A percentile compares a stretch with the other conserved stretches of the same genome.
phyloP scores from a whole-genome alignment of 2,329 filamentous ascomycete species.

The Tolypocladium amazonense region DNA sequence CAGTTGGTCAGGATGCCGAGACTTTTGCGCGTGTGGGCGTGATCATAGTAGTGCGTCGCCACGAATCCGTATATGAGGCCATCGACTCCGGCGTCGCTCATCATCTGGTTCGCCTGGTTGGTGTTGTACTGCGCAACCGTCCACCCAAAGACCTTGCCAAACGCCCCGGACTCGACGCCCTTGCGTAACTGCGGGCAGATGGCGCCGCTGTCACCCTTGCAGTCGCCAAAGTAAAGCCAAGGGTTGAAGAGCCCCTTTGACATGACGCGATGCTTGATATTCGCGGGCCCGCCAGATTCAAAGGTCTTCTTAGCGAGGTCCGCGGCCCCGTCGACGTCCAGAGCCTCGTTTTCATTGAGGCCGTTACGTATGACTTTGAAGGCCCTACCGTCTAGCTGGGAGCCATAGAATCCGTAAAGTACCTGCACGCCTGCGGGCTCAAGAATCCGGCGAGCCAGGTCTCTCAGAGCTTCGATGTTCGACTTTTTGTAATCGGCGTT shows the following conservation, averaged over 20 bases:
- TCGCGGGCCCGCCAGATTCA: background rate
- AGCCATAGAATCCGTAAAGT: slow-evolving; percentile 4
- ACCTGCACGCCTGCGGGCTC: slow-evolving; percentile 1
- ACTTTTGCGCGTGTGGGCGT: background rate
- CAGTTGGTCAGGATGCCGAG: background rate
- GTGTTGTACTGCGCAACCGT: background rate
- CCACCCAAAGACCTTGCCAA: slow-evolving; percentile 2
- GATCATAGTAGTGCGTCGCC: background rate
- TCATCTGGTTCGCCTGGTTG: background rate
- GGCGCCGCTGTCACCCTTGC: background rate
- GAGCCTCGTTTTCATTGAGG: slow-evolving; percentile 2
- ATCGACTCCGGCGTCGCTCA: background rate
- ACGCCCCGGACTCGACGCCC: background rate
- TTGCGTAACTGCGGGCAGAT: slow-evolving; percentile 2
- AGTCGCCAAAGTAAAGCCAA: slow-evolving; percentile 3
- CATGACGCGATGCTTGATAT: slow-evolving; percentile 1
- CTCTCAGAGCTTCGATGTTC: background rate
- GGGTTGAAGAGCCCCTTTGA: background rate
- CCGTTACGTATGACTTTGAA: background rate
- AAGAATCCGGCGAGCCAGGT: slow-evolving; percentile 1
- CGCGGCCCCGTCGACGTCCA: background rate
- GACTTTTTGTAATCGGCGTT: background rate
- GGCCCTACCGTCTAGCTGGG: background rate
- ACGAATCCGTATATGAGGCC: slow-evolving; percentile 3
- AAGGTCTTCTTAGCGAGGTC: background rate